These are phyloP conservation scores for Geum urbanum DNA, from an alignment of 306 rosid species.

Conservation along the genomic window DNA sequence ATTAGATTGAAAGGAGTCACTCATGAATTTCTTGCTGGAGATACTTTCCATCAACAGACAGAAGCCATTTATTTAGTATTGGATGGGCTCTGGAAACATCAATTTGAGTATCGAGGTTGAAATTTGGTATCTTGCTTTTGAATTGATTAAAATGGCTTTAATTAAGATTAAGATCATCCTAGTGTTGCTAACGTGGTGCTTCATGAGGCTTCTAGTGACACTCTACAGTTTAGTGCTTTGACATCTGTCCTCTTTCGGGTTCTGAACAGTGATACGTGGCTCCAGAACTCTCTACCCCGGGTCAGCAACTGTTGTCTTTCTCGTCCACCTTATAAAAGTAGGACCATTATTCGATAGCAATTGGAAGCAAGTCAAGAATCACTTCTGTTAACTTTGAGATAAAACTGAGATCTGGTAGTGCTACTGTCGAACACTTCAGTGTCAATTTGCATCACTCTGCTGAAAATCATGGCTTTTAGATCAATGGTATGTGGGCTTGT, in stretches of 20 bases:
- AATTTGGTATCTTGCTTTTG: too few relatives aligned
- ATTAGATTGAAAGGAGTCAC: conserved; percentile 33
- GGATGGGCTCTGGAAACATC: conserved; percentile 22
- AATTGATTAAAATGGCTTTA: background rate
- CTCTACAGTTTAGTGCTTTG: background rate
- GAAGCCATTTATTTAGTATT: conserved; percentile 18
- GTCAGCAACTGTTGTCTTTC: background rate
- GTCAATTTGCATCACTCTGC: background rate
- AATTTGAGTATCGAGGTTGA: conserved; percentile 7
- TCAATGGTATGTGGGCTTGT: conserved; percentile 33
- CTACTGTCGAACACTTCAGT: background rate
- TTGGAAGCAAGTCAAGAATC: background rate
- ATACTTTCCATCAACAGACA: conserved; percentile 17
- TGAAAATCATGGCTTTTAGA: conserved; percentile 38
- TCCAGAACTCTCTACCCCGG: conserved; percentile 22
- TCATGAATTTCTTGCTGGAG: conserved; percentile 26
- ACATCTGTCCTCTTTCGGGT: conserved; percentile 18
- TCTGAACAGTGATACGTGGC: conserved; percentile 19
- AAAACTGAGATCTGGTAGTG: background rate
- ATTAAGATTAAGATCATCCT: background rate
- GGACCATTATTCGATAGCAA: background rate
- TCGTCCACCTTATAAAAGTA: background rate
- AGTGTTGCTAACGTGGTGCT: conserved; percentile 9
- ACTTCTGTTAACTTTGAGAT: background rate
- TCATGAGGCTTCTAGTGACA: conserved; percentile 26